Base-by-base conservation (phyloP, 1,139 yeast genomes). In the Debaryomyces udenii region DNA sequence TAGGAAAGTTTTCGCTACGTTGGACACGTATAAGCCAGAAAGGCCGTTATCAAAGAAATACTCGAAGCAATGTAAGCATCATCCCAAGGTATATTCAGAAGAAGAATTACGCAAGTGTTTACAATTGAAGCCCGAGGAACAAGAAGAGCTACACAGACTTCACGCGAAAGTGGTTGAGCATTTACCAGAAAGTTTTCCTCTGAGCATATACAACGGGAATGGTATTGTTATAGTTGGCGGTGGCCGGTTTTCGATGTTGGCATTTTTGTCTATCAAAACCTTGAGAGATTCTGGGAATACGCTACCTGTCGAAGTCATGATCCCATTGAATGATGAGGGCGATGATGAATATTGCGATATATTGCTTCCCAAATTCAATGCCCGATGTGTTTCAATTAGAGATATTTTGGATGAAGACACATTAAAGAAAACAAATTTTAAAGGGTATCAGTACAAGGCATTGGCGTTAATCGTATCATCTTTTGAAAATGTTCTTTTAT, bases 141-240 rank as follows among this genome's bases (percentile, higher is more conserved):
- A n/a, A 11, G 14, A 26, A 10, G 28, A 26, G 14, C 14, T 26
- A 26, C 11, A 10, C 28, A 10, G 14, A 5, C 28, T 26, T 26
- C 28, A 26, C 14, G 6, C 5, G 11, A 26, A 26, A n/a, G 5
- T 26, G 5, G 28, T 26, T 26, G 14, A 26, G 14, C 9, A 26
- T 6, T 26, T 26, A 10, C 28, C 28, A 26, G 28, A 26, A 6
- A 26, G 9, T 6, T 26, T 26, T 11, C 28, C 28, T n/a, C 11
- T 5, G 14, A 10, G 28, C 4, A n/a, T 10, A 26, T 26, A 26
- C 14, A 26, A 26, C 6, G 28, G 28, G 5, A 10, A 44, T 31
- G 75, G 75, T 27, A 55, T 66, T 2, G 74, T 68, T 1, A 42
- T 68, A 31, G 64, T 69, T 20, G 75, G 75, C 2, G 74, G 75